Conservation (phyloP, 192 early-diverging fungal genomes). For the Podila verticillata region DNA sequence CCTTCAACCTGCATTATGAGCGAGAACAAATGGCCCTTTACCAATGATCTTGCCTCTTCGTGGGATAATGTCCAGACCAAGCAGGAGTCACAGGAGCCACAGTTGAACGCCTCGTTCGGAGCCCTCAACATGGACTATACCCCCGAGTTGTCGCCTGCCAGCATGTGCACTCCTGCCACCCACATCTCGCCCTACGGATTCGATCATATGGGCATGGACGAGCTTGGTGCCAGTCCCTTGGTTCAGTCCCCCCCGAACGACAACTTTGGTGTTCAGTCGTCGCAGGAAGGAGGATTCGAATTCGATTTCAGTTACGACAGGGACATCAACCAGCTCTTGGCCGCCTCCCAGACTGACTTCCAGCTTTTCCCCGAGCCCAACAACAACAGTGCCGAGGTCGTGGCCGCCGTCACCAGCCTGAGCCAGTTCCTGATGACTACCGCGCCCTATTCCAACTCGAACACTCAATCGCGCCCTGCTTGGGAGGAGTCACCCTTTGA, state of each 20-base stretch:
- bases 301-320: constrained; percentile 16
- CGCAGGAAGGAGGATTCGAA: constrained; percentile 36
- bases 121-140: constrained; percentile 14
- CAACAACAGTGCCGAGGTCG: background rate
- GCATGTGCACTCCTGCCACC: constrained; percentile 27
- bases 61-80: constrained; percentile 27
- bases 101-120: background rate
- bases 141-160: constrained; percentile 44
- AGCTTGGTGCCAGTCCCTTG: constrained; percentile 30
- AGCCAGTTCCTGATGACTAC: constrained; percentile 34
- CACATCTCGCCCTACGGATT: constrained; percentile 18
- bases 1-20: background rate
- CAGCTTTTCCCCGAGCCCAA: constrained; percentile 18
- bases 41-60: background rate
- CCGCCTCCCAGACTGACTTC: constrained; percentile 25
- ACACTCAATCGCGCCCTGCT: background rate
- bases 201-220: constrained; percentile 28
- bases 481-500: constrained; percentile 26
- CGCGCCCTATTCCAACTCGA: background rate
- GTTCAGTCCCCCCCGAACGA: constrained; percentile 21
- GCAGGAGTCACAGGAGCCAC: constrained; percentile 1
- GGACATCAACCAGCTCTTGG: constrained; percentile 1
- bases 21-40: background rate
- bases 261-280: constrained; percentile 26
- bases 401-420: constrained; percentile 10